These are phyloP conservation scores for Ustilago vetiveriae DNA, from an alignment of 1,284 basidiomycete species.

Conservation along the genomic window DNA sequence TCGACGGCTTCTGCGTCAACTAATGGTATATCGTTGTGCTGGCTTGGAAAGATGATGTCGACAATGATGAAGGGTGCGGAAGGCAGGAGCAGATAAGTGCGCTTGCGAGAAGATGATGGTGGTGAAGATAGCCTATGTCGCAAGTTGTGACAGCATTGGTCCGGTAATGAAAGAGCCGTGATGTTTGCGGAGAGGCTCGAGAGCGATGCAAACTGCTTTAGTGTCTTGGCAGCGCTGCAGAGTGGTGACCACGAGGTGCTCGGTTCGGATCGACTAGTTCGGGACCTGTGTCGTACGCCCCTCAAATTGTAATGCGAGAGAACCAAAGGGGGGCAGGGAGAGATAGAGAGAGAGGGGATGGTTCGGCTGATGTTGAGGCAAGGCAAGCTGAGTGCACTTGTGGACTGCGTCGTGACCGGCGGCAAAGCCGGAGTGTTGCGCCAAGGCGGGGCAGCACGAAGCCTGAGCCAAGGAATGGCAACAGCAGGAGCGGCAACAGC, in stretches of 20 bases:
- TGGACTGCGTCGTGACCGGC: constrained; percentile 6
- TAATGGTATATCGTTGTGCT: too few relatives aligned
- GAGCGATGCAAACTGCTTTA: constrained; percentile 5
- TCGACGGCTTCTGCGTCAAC: too few relatives aligned
- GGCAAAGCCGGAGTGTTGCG: constrained; percentile 3
- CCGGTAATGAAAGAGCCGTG: too few relatives aligned
- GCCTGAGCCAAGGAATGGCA: constrained; percentile 6
- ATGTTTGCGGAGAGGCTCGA: constrained; percentile 9
- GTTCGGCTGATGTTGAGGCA: too few relatives aligned
- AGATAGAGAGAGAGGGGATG: not conserved
- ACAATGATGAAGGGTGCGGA: too few relatives aligned
- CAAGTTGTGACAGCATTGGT: too few relatives aligned
- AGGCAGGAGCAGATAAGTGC: too few relatives aligned
- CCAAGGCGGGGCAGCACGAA: constrained; percentile 2
- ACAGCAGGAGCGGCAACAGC: not conserved
- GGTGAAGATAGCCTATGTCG: not conserved
- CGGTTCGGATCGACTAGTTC: not conserved
- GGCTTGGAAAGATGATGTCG: not conserved
- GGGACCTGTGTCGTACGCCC: not conserved
- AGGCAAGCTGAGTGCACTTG: too few relatives aligned
- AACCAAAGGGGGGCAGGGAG: not conserved
- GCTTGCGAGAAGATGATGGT: too few relatives aligned
- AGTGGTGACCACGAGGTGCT: not conserved
- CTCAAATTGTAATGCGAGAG: not conserved
- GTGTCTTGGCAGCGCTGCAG: constrained; percentile 5